Conservation (phyloP, 768 basidiomycete genomes). For the Leccinum arenicola region DNA sequence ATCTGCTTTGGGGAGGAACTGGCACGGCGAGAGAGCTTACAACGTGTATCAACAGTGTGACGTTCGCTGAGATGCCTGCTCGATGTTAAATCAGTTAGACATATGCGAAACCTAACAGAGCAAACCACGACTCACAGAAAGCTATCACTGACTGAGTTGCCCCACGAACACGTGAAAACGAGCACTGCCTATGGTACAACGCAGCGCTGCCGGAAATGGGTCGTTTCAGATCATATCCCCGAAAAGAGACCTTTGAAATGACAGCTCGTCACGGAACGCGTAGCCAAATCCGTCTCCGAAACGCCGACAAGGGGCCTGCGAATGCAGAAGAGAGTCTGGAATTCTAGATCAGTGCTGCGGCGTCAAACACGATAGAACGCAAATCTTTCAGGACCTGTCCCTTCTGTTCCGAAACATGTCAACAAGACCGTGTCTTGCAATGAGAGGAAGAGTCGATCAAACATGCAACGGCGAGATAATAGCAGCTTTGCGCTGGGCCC, state of each 20-base stretch:
- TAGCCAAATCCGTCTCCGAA: slow-evolving; percentile 85
- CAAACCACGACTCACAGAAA: slow-evolving; percentile 26
- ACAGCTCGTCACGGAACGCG: slow-evolving; percentile 83
- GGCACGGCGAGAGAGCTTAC: slow-evolving; percentile 23
- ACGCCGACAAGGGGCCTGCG: slow-evolving; percentile 76
- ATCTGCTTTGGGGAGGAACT: slow-evolving; percentile 77
- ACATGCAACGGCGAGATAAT: slow-evolving; percentile 77
- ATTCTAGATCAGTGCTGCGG: slow-evolving; percentile 54
- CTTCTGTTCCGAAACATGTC: slow-evolving; percentile 46
- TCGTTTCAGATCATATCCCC: slow-evolving; percentile 77
- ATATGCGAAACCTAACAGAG: not conserved
- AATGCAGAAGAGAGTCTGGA: slow-evolving; percentile 60
- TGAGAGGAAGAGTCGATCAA: slow-evolving; percentile 8
- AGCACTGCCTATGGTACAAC: slow-evolving; percentile 9
- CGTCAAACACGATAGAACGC: slow-evolving; percentile 44
- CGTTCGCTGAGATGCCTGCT: slow-evolving; percentile 79
- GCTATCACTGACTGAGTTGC: slow-evolving; percentile 60
- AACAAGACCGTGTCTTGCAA: slow-evolving; percentile 1
- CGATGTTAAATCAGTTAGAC: slow-evolving; percentile 43
- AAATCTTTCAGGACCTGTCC: slow-evolving; percentile 85
- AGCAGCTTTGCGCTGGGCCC: slow-evolving; percentile 64
- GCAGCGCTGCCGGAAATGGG: slow-evolving; percentile 11
- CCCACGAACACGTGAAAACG: slow-evolving; percentile 43
- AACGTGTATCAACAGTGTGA: slow-evolving; percentile 62
- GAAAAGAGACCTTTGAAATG: slow-evolving; percentile 61